A percentile compares a stretch with the other conserved stretches of the same genome.
Conservation (phyloP, 306 rosid genomes). For the Cajanus cajan region DNA sequence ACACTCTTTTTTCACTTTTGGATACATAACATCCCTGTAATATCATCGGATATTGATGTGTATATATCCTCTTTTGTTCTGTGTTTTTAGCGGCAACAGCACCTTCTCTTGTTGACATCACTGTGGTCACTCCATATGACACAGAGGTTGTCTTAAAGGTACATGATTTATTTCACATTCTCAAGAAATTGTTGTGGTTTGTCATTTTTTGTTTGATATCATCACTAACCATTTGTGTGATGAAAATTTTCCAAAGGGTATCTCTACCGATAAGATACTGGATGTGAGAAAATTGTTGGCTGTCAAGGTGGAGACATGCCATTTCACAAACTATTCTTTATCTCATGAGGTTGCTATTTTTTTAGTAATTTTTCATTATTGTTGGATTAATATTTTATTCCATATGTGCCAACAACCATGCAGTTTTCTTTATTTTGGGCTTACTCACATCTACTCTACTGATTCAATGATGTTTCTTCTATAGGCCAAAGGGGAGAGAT, state of each 20-base stretch:
- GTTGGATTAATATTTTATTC: constrained; percentile 8
- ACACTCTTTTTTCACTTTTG: constrained; percentile 6
- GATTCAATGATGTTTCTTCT: background rate
- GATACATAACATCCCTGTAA: background rate
- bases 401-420: background rate
- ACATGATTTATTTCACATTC: background rate
- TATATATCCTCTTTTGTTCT: background rate
- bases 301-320: constrained; percentile 84
- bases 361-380: background rate
- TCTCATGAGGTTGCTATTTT: constrained; percentile 68
- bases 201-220: background rate
- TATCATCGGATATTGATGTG: background rate
- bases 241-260: constrained; percentile 55
- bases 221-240: background rate
- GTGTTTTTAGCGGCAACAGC: constrained; percentile 48
- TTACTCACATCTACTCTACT: background rate
- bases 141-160: constrained; percentile 80
- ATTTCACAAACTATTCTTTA: constrained; percentile 80
- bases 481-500: constrained; percentile 75
- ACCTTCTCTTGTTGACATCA: constrained; percentile 78
- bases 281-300: constrained; percentile 85
- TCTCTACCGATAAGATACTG: constrained; percentile 90
- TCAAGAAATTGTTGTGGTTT: background rate
- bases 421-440: background rate
- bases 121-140: constrained; percentile 67